A percentile compares a stretch with the other conserved stretches of the same genome.
phyloP scores from a whole-genome alignment of 371 early-diverging fungal species.

The Mucor velutinosus region DNA sequence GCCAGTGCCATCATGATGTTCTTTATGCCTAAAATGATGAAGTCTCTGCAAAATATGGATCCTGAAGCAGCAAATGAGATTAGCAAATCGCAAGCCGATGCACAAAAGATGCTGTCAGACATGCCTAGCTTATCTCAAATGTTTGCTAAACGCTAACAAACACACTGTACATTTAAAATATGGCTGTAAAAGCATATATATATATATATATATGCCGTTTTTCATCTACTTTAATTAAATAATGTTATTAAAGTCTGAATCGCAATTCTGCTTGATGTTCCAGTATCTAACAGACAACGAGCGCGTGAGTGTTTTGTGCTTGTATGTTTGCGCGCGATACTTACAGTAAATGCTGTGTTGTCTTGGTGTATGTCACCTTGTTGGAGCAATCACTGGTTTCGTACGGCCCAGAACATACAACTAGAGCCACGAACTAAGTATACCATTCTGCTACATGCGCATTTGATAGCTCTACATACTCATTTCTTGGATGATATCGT shows the following conservation, averaged over 20 bases:
- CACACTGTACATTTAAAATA: not conserved
- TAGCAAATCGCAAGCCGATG: slow-evolving; percentile 37
- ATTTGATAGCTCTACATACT: not conserved
- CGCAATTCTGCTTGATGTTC: slow-evolving; percentile 1
- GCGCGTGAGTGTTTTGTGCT: not conserved
- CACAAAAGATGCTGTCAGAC: slow-evolving; percentile 42
- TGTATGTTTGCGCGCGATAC: not conserved
- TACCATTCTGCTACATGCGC: too few relatives aligned
- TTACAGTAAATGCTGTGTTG: slow-evolving; percentile 1
- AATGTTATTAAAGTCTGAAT: not conserved
- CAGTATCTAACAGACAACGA: slow-evolving; percentile 1
- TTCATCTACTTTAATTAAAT: not conserved
- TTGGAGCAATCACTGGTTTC: slow-evolving; percentile 23
- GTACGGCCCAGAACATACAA: slow-evolving; percentile 15
- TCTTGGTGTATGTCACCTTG: not conserved
- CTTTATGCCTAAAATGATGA: slow-evolving; percentile 53
- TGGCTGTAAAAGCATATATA: not conserved
- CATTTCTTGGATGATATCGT: not conserved
- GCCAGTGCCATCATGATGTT: slow-evolving; percentile 48
- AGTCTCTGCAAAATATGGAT: slow-evolving; percentile 34
- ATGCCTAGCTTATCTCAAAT: slow-evolving; percentile 47
- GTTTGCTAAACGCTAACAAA: slow-evolving; percentile 24
- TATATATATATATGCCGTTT: not conserved
- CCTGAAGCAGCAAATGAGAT: slow-evolving; percentile 45
- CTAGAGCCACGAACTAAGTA: not conserved